Conservation (phyloP, 2,329 filamentous ascomycete species). For the Hysterium pulicare region DNA sequence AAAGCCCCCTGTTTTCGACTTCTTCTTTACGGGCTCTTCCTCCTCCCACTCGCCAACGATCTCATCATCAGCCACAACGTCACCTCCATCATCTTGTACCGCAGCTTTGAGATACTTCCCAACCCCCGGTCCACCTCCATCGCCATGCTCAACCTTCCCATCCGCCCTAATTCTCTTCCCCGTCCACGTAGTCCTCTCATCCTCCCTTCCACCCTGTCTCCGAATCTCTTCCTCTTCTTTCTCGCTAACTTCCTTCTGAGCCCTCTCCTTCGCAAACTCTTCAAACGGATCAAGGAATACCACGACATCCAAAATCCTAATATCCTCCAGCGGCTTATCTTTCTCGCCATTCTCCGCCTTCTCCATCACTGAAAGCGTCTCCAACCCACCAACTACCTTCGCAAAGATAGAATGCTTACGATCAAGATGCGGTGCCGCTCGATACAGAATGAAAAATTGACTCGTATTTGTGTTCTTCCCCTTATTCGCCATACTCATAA, state of each 20-base stretch:
- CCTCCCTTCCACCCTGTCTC: slow-evolving; percentile 69
- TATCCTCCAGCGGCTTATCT: slow-evolving; percentile 74
- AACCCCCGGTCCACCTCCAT: slow-evolving; percentile 50
- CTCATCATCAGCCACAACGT: slow-evolving; percentile 53
- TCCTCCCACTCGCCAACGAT: slow-evolving; percentile 60
- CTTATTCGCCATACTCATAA: slow-evolving; percentile 95
- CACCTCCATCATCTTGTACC: slow-evolving; percentile 34
- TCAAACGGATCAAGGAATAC: slow-evolving; percentile 94
- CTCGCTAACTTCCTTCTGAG: slow-evolving; percentile 55
- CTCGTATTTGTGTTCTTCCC: slow-evolving; percentile 96
- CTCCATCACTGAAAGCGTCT: slow-evolving; percentile 74
- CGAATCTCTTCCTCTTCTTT: slow-evolving; percentile 62
- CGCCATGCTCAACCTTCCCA: slow-evolving; percentile 54
- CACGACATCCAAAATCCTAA: slow-evolving; percentile 76
- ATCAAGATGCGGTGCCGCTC: slow-evolving; percentile 79
- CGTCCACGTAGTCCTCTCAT: slow-evolving; percentile 92
- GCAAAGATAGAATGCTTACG: slow-evolving; percentile 97
- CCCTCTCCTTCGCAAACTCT: slow-evolving; percentile 73
- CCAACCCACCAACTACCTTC: slow-evolving; percentile 71
- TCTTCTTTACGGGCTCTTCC: slow-evolving; percentile 72
- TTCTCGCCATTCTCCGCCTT: slow-evolving; percentile 67
- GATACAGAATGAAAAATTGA: slow-evolving; percentile 94
- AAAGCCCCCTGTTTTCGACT: slow-evolving; percentile 75
- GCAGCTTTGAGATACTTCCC: slow-evolving; percentile 81
- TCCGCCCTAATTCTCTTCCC: slow-evolving; percentile 79